Evolutionary conservation across 441 rosid genomes (phyloP).

Genomic region (Capsella rubella): DNA sequence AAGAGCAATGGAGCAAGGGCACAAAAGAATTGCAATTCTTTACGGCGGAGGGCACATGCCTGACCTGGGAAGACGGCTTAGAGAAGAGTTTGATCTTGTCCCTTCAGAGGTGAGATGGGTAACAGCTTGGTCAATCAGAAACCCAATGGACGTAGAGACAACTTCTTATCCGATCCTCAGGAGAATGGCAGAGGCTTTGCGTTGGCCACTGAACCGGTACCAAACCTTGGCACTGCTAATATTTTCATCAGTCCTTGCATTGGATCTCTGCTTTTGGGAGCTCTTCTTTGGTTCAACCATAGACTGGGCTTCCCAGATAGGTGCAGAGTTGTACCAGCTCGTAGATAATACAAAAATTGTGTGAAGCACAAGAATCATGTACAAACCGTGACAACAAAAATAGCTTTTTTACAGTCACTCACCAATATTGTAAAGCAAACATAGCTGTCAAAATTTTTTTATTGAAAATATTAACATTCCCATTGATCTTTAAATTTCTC

Average conservation of each 20-base stretch:
- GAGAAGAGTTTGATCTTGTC: slow-evolving; percentile 74
- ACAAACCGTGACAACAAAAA: background rate
- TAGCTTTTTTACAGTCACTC: background rate
- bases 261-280: slow-evolving; percentile 95
- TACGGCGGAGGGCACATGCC: slow-evolving; percentile 99
- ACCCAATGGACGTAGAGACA: slow-evolving; percentile 51
- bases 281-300: slow-evolving; percentile 65
- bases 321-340: slow-evolving; percentile 49
- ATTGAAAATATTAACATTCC: background rate
- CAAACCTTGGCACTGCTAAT: slow-evolving; percentile 84
- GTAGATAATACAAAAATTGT: slow-evolving; percentile 46
- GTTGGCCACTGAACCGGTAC: slow-evolving; percentile 93
- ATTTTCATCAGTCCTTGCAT: slow-evolving; percentile 74
- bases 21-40: slow-evolving; percentile 76
- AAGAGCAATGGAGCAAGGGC: slow-evolving; percentile 72
- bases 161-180: slow-evolving; percentile 67
- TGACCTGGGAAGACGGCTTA: slow-evolving; percentile 79
- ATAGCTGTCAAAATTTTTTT: background rate
- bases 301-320: slow-evolving; percentile 63
- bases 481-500: too few species aligned
- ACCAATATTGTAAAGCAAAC: slow-evolving; percentile 17
- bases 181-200: slow-evolving; percentile 69
- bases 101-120: slow-evolving; percentile 81
- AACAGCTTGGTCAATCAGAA: slow-evolving; percentile 91
- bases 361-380: slow-evolving; percentile 18